Percentiles rank a stretch among this genome's conserved stretches.
Evolutionary conservation across 805 yeast genomes (phyloP).

Genomic region (Teunomyces pallodes): DNA sequence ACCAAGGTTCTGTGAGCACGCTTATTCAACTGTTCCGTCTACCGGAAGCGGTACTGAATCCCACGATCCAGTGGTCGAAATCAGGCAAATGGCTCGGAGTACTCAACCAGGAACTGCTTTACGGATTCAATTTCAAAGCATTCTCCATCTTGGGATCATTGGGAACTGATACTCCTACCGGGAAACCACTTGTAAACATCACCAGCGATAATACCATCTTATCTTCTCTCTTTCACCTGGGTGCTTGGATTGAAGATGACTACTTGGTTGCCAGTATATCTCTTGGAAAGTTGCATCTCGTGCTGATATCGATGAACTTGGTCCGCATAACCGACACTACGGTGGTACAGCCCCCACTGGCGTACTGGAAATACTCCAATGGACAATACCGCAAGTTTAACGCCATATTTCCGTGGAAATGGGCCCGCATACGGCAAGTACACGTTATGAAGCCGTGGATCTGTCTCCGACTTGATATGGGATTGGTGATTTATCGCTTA

Average conservation of each 20-base stretch:
- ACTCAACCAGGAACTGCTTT: slow-evolving; percentile 22
- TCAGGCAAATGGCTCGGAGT: slow-evolving; percentile 34
- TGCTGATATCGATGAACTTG: slow-evolving; percentile 1
- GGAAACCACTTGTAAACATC: neutral
- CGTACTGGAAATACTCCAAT: neutral
- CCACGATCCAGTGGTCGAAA: slow-evolving; percentile 28
- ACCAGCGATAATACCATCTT: neutral
- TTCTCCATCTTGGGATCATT: slow-evolving; percentile 24
- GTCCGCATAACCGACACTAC: neutral
- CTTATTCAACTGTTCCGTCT: slow-evolving; percentile 21
- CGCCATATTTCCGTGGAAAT: neutral
- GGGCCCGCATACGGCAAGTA: neutral
- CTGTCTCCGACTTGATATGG: neutral
- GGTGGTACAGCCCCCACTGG: neutral
- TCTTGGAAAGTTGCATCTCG: neutral
- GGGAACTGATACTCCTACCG: neutral
- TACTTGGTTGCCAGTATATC: neutral
- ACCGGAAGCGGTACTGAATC: slow-evolving; percentile 8
- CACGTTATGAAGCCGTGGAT: neutral
- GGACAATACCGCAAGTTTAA: neutral
- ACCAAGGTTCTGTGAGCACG: slow-evolving; percentile 31
- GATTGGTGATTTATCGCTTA: neutral
- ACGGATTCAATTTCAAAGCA: slow-evolving; percentile 27
- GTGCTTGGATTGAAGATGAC: neutral
- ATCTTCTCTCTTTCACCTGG: neutral